Evolutionary conservation across 2,329 filamentous ascomycete species (phyloP).

Genomic region (Talaromyces sp.): DNA sequence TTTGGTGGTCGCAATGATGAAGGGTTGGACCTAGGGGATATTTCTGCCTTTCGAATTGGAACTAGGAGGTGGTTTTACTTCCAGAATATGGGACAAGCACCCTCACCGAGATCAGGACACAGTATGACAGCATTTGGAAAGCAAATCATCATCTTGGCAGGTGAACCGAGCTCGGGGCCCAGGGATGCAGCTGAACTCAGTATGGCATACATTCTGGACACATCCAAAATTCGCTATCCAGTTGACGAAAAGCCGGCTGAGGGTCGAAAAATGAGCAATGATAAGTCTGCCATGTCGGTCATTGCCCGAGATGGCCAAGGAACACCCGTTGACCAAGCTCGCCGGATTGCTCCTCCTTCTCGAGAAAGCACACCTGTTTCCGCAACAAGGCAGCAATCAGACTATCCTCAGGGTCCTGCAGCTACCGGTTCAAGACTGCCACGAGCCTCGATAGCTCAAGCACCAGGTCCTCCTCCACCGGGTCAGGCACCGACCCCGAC

Average conservation of each 20-base stretch:
- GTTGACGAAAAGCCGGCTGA: constrained; percentile 57
- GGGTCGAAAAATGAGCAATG: constrained; percentile 39
- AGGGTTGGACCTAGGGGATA: constrained; percentile 83
- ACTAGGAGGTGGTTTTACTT: constrained; percentile 97
- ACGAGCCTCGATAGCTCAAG: constrained; percentile 54
- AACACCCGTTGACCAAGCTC: constrained; percentile 29
- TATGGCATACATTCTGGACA: constrained; percentile 87
- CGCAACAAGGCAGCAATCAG: constrained; percentile 21
- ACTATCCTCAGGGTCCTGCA: constrained; percentile 28
- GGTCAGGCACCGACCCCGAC: constrained; percentile 60
- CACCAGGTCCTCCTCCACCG: constrained; percentile 60
- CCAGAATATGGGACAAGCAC: constrained; percentile 97
- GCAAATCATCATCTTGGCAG: constrained; percentile 84
- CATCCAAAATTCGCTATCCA: constrained; percentile 92
- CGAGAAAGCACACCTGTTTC: constrained; percentile 40
- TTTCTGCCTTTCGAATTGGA: constrained; percentile 77
- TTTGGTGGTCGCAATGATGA: constrained; percentile 96
- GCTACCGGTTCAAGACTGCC: constrained; percentile 54
- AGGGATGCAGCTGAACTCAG: constrained; percentile 78
- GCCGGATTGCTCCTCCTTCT: constrained; percentile 34
- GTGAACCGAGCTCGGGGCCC: constrained; percentile 85
- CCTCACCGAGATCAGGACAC: constrained; percentile 87
- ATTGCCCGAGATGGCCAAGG: constrained; percentile 40
- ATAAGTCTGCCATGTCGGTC: constrained; percentile 37
- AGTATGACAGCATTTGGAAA: constrained; percentile 96